Conservation (phyloP, 352 stramenopile species). For the Globisporangium cederbergense region DNA sequence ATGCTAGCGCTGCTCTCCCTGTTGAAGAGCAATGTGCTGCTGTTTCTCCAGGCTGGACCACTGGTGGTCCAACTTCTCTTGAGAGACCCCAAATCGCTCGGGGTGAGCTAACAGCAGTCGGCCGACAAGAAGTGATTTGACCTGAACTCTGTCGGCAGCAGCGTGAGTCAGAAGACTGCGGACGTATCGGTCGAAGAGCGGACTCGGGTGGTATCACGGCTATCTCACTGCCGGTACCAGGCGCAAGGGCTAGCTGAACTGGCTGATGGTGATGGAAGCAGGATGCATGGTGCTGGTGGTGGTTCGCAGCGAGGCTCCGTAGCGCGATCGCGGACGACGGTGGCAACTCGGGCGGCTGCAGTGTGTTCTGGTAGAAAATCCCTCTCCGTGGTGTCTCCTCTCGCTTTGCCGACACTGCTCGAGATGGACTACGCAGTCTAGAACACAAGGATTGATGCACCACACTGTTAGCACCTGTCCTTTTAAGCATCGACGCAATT, state of each 20-base stretch:
- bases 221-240: neutral
- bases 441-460: neutral
- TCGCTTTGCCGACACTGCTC: constrained; percentile 2
- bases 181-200: constrained; percentile 6
- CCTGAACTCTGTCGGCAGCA: neutral
- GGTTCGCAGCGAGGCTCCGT: constrained; percentile 4
- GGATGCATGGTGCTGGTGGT: neutral
- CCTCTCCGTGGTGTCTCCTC: constrained; percentile 11
- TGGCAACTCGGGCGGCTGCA: constrained; percentile 24
- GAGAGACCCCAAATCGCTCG: neutral
- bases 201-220: neutral
- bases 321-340: constrained; percentile 19
- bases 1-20: too few species aligned
- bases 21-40: too few species aligned
- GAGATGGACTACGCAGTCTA: constrained; percentile 1
- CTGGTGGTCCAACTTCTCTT: neutral
- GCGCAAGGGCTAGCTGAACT: neutral
- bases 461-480: neutral
- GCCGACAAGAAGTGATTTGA: neutral
- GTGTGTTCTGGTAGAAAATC: constrained; percentile 29
- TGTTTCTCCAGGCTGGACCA: neutral
- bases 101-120: neutral
- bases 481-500: neutral
- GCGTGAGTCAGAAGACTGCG: neutral
- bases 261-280: neutral